Evolutionary conservation across 495 filamentous ascomycete genomes (phyloP).

Genomic region (Annulohypoxylon maeteangense): DNA sequence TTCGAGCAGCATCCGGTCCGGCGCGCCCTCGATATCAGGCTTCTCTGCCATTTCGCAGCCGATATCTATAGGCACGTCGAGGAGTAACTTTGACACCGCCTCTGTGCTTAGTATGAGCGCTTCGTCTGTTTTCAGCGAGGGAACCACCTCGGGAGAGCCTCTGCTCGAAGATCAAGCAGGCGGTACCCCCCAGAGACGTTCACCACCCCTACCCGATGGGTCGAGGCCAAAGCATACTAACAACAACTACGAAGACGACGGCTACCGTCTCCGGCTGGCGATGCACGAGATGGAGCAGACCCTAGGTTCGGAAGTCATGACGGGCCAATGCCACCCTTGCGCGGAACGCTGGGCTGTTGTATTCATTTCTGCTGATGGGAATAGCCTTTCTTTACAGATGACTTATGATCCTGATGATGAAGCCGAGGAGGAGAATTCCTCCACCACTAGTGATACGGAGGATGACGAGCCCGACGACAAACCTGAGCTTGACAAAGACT

Average conservation of each 20-base stretch:
- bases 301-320: constrained; percentile 67
- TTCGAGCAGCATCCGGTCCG: constrained; percentile 66
- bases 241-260: constrained; percentile 65
- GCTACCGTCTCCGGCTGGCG: constrained; percentile 64
- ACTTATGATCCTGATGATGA: constrained; percentile 75
- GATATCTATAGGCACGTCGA: constrained; percentile 55
- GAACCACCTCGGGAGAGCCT: constrained; percentile 71
- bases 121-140: constrained; percentile 75
- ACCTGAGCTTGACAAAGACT: constrained; percentile 79
- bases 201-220: constrained; percentile 53
- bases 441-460: constrained; percentile 67
- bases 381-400: constrained; percentile 74
- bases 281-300: constrained; percentile 73
- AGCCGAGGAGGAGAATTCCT: constrained; percentile 70
- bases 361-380: constrained; percentile 78
- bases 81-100: constrained; percentile 62
- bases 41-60: constrained; percentile 64
- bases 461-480: constrained; percentile 72
- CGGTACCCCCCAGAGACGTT: constrained; percentile 55
- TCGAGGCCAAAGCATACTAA: constrained; percentile 49
- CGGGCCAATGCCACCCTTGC: constrained; percentile 75
- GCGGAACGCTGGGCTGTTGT: constrained; percentile 79
- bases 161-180: constrained; percentile 63
- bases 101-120: constrained; percentile 74
- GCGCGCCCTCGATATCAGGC: constrained; percentile 73